These are phyloP conservation scores for Colletotrichum sp. DNA, from an alignment of 2,329 filamentous ascomycete species.

Conservation along the genomic window DNA sequence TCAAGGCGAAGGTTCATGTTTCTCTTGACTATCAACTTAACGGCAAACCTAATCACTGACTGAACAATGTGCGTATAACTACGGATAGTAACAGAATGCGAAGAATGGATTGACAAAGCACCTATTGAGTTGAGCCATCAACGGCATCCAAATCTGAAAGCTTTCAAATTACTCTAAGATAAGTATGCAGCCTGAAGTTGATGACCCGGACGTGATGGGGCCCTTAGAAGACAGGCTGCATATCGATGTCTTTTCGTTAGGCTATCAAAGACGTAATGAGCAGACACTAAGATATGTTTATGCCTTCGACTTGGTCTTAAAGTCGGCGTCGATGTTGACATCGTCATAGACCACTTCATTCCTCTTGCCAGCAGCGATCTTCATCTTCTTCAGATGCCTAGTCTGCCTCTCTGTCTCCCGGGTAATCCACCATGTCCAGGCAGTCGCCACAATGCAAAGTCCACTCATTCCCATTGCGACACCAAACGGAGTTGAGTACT, in stretches of 20 bases:
- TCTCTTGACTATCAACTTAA: background rate
- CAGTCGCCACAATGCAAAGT: slow-evolving; percentile 41
- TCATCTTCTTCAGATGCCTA: slow-evolving; percentile 27
- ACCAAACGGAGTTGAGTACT: background rate
- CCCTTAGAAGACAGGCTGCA: background rate
- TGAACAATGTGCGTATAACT: background rate
- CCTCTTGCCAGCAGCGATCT: background rate
- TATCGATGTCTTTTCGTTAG: background rate
- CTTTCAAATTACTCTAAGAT: background rate
- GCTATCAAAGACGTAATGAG: background rate
- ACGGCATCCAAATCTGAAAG: background rate
- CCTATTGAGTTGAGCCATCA: background rate
- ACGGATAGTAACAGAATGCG: background rate
- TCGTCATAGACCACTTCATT: background rate
- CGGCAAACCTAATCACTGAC: background rate
- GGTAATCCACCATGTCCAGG: slow-evolving; percentile 51
- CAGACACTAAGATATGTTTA: background rate
- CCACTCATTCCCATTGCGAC: slow-evolving; percentile 46
- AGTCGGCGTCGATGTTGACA: background rate
- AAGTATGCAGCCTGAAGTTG: background rate
- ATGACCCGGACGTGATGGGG: background rate
- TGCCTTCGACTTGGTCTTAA: background rate
- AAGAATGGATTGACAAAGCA: background rate
- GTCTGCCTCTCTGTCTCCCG: slow-evolving; percentile 48
- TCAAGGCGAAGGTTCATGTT: background rate